Evolutionary conservation across 225 moss, liverwort and hornwort genomes (phyloP).

Genomic region (Pleurozium schreberi): DNA sequence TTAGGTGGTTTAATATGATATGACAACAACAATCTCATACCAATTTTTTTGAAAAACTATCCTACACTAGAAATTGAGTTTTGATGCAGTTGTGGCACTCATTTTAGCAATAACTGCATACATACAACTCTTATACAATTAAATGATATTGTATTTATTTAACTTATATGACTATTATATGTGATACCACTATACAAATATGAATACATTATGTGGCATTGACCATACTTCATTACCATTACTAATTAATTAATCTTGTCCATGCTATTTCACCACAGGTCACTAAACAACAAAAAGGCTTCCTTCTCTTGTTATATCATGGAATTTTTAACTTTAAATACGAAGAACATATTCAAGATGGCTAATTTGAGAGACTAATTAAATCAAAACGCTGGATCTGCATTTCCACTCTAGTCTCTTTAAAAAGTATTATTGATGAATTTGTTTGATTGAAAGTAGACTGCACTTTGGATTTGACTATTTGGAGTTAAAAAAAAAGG

Average conservation of each 20-base stretch:
- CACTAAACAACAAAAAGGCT: background rate
- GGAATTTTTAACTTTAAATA: background rate
- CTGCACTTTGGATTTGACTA: fast-evolving
- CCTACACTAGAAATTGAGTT: background rate
- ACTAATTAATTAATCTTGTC: background rate
- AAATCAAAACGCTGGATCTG: fast-evolving
- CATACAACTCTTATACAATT: background rate
- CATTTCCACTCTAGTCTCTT: background rate
- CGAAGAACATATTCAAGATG: background rate
- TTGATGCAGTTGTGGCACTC: fast-evolving
- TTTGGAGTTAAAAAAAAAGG: no score
- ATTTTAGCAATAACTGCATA: background rate
- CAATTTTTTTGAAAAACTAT: background rate
- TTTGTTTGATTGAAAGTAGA: background rate
- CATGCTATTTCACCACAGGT: background rate
- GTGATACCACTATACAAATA: background rate
- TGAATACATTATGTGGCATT: background rate
- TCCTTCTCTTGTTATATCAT: background rate
- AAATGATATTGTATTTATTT: background rate
- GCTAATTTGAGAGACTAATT: background rate
- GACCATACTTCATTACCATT: background rate
- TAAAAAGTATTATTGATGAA: background rate
- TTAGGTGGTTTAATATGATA: no score
- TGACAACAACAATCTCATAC: no score
- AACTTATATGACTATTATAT: background rate